Conservation (phyloP, 106 monocot genomes). For the Platanthera zijinensis region DNA sequence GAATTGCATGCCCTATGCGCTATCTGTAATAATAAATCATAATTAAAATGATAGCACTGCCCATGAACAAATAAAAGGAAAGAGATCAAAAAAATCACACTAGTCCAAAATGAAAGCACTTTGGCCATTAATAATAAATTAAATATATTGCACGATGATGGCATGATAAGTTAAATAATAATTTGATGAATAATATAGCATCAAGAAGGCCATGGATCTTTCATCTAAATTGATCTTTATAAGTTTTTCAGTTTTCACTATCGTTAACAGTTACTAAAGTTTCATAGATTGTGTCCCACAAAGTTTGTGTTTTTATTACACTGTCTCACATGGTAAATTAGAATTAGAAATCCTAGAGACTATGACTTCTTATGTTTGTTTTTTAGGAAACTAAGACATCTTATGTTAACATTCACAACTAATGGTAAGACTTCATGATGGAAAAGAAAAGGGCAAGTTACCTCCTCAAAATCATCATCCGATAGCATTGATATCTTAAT, state of each 20-base stretch:
- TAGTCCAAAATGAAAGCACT: neutral
- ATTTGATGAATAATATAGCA: too few relatives aligned
- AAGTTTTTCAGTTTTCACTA: neutral
- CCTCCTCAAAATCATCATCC: constrained; percentile 82
- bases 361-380: neutral
- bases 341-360: neutral
- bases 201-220: neutral
- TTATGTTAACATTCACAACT: neutral
- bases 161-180: neutral
- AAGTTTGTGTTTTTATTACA: neutral
- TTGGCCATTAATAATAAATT: neutral
- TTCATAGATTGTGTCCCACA: neutral
- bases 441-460: constrained; percentile 13
- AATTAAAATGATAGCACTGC: too few relatives aligned
- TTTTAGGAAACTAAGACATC: neutral
- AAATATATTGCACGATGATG: neutral
- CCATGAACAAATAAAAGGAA: too few relatives aligned
- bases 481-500: constrained; percentile 58
- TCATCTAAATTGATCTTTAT: neutral
- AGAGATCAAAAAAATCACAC: neutral
- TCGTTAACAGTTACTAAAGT: neutral
- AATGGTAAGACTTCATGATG: neutral
- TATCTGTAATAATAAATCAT: too few relatives aligned
- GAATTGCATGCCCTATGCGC: too few relatives aligned
- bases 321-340: neutral